Base-by-base conservation (phyloP, 371 early-diverging fungal genomes). In the Rhizopus arrhizus region DNA sequence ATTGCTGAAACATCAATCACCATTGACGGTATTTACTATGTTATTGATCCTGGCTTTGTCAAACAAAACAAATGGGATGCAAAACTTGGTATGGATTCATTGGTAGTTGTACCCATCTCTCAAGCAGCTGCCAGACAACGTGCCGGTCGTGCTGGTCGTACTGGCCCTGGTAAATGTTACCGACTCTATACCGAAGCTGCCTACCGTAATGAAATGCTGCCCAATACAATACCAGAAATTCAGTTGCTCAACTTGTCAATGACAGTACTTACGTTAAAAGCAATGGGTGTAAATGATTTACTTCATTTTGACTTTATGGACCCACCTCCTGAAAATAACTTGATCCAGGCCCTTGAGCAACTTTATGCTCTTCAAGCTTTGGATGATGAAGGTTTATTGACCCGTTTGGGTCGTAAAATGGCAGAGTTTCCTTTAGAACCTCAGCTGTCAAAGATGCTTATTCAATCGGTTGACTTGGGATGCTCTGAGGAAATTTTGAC, bases 1-100 rank as follows among this genome's bases (percentile, higher is more conserved):
- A 98, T 99, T 72, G 97, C 98, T 28, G 99, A 99, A 73, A 99
- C 99, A 0, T 96, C 96, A n/a, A 91, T 99, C 55, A 99, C 99
- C 1, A 98, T 99, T 65, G 97, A 98, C 62, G 96, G 98, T 40
- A 93, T 99, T 56, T 95, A 90, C 63, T 99, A 98, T 69, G 99
- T 99, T 12, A 87, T 99, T 12, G 99, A 99, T 70, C 94, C 95
- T 41, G 99, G 99, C 6, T 95, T 98, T 71, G 95, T 94, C 56
- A 99, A 99, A 77, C 95, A 94, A 66, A 98, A 91, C 72, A 91
- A 91, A n/a, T 95, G 92, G 78, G 95, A 95, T 68, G 88, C 97
- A 41, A 95, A 93, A 64, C 80, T 94, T 5, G 95, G 97, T 56
- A 93, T 98, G 89, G 98, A 97, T 66, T 93, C 93, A 15, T 78